Conservation (phyloP, 1,139 yeast species). For the Groenewaldozyma sp. region DNA sequence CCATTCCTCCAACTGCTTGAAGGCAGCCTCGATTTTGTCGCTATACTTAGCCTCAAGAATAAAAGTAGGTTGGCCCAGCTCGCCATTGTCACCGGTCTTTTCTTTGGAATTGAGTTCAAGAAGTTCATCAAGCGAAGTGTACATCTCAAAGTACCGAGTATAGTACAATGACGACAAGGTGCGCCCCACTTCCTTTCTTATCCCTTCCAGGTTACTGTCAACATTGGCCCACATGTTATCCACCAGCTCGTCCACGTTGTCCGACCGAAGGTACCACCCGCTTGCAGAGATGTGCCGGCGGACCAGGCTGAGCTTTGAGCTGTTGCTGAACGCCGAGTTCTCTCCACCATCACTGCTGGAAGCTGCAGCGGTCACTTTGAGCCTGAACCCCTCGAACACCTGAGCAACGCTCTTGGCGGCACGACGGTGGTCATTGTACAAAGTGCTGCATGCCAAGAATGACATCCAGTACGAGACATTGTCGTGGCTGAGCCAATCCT, state of each 20-base stretch:
- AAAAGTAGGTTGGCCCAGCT: conserved; percentile 20
- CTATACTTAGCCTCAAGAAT: conserved; percentile 23
- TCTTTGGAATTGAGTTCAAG: not conserved
- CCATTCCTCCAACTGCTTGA: conserved; percentile 39
- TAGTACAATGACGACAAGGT: conserved; percentile 50
- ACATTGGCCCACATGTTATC: conserved; percentile 39
- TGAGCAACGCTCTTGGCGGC: conserved; percentile 48
- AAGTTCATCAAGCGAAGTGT: conserved; percentile 37
- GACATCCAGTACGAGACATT: conserved; percentile 70
- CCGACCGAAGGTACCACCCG: conserved; percentile 43
- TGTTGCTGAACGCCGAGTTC: conserved; percentile 40
- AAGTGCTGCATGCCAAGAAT: conserved; percentile 48
- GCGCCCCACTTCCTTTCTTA: conserved; percentile 63
- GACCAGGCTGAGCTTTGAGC: conserved; percentile 52
- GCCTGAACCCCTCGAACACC: conserved; percentile 39
- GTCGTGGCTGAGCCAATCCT: conserved; percentile 63
- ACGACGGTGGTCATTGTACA: conserved; percentile 8
- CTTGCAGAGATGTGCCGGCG: conserved; percentile 46
- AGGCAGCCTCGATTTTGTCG: conserved; percentile 30
- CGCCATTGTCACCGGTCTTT: not conserved
- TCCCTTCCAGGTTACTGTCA: conserved; percentile 66
- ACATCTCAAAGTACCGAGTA: conserved; percentile 44
- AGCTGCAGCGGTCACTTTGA: conserved; percentile 31
- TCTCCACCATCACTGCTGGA: conserved; percentile 5
- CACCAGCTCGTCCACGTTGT: conserved; percentile 39